Evolutionary conservation across 2,329 filamentous ascomycete species (phyloP).

Genomic region (Alternaria longipes): DNA sequence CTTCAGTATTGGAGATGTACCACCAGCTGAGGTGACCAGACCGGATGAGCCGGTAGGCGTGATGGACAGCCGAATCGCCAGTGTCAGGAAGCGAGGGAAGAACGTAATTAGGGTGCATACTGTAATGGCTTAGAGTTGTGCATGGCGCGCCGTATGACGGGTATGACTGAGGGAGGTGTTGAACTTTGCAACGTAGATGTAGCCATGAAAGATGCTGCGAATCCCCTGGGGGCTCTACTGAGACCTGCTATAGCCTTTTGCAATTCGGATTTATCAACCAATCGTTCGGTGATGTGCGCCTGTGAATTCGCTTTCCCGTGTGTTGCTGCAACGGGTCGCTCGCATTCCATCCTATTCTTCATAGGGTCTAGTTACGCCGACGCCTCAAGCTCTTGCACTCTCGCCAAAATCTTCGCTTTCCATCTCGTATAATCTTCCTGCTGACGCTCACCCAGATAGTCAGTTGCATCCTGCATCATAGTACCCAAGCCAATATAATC

Average conservation of each 20-base stretch:
- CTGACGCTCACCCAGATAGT: conserved; percentile 73
- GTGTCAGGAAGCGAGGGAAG: neutral
- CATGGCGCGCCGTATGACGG: neutral
- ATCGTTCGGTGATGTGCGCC: neutral
- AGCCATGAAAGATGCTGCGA: neutral
- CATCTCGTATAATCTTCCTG: conserved; percentile 69
- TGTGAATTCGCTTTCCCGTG: neutral
- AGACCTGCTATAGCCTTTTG: neutral
- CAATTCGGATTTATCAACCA: neutral
- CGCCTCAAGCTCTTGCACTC: conserved; percentile 61
- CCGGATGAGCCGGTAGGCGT: neutral
- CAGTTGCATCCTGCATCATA: conserved; percentile 79
- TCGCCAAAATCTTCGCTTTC: conserved; percentile 68
- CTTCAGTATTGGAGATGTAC: conserved; percentile 27
- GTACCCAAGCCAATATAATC: conserved; percentile 62
- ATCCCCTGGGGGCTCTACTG: neutral
- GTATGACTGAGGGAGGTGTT: neutral
- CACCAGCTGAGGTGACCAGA: neutral
- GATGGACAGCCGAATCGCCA: neutral
- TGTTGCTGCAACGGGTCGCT: neutral
- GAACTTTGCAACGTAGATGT: neutral
- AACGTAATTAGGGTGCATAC: conserved; percentile 5
- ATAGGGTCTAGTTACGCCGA: neutral
- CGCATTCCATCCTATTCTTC: neutral
- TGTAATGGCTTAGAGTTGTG: neutral